These are phyloP conservation scores for Colletotrichum theobromicola DNA, from an alignment of 2,329 filamentous ascomycete species.

Conservation along the genomic window DNA sequence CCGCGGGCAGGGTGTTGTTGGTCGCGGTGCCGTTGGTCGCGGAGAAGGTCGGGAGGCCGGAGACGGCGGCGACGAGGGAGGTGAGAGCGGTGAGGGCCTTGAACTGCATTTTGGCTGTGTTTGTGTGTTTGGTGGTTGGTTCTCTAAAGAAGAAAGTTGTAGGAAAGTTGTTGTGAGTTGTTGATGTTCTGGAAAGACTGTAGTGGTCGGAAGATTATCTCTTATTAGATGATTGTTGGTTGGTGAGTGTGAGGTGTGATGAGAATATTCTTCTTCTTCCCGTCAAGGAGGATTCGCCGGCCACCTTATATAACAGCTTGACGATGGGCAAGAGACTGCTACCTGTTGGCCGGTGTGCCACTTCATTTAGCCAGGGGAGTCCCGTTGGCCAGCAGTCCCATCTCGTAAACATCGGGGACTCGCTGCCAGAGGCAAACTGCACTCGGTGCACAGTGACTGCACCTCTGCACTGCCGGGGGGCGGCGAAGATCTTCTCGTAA, in stretches of 20 bases:
- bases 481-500: slow-evolving; percentile 17
- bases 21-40: slow-evolving; percentile 21
- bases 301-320: neutral
- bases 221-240: neutral
- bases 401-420: slow-evolving; percentile 2
- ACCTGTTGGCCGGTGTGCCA: neutral
- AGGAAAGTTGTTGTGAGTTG: neutral
- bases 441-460: neutral
- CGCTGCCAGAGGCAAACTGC: neutral
- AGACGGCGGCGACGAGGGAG: slow-evolving; percentile 31
- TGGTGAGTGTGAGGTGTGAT: neutral
- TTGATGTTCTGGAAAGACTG: slow-evolving; percentile 5
- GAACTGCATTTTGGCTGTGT: slow-evolving; percentile 22
- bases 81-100: slow-evolving; percentile 25
- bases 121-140: neutral
- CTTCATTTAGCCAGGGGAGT: neutral
- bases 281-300: neutral
- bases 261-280: neutral
- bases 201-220: slow-evolving; percentile 5
- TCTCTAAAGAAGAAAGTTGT: neutral
- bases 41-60: slow-evolving; percentile 12
- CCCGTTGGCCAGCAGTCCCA: neutral
- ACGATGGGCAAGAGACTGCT: neutral
- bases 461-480: neutral
- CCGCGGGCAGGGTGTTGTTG: slow-evolving; percentile 23